Conservation (phyloP, 441 rosid genomes). For the Aquilaria agallochum region DNA sequence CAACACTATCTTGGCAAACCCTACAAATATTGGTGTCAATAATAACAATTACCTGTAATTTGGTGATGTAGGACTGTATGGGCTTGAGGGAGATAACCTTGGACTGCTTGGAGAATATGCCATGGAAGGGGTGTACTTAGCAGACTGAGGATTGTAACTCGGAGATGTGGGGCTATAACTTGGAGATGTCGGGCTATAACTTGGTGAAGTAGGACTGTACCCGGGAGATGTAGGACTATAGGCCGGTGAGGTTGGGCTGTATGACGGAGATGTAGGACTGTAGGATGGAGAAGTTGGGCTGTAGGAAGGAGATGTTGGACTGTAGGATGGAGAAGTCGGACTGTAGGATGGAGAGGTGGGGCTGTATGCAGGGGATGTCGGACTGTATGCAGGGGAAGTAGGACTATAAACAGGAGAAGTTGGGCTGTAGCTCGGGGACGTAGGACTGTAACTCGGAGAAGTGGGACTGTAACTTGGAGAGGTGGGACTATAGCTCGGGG, state of each 20-base stretch:
- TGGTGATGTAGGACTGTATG: constrained; percentile 95
- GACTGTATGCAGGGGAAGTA: constrained; percentile 71
- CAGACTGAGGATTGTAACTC: constrained; percentile 72
- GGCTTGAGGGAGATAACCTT: constrained; percentile 82
- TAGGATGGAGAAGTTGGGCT: constrained; percentile 70
- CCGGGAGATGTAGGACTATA: constrained; percentile 89
- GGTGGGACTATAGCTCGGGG: constrained; percentile 77
- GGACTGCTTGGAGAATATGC: constrained; percentile 98
- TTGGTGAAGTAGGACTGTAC: constrained; percentile 82
- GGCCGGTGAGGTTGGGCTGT: constrained; percentile 82
- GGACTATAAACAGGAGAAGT: constrained; percentile 74
- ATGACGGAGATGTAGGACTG: constrained; percentile 70
- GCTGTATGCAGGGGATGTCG: constrained; percentile 68
- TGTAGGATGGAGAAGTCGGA: constrained; percentile 64
- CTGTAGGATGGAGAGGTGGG: constrained; percentile 66
- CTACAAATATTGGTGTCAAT: not conserved
- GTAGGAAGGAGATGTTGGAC: constrained; percentile 57
- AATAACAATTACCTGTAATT: constrained; percentile 60
- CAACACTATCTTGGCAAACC: no score
- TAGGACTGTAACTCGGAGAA: constrained; percentile 78
- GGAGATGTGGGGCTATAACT: constrained; percentile 80
- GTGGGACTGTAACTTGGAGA: constrained; percentile 86
- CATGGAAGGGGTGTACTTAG: constrained; percentile 68
- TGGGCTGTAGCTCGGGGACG: constrained; percentile 67
- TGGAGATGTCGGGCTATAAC: constrained; percentile 65